Percentiles rank a stretch among this genome's conserved stretches.
These are phyloP conservation scores for Chaetomium cochliodes DNA, from an alignment of 495 filamentous ascomycete species.

Conservation along the genomic window DNA sequence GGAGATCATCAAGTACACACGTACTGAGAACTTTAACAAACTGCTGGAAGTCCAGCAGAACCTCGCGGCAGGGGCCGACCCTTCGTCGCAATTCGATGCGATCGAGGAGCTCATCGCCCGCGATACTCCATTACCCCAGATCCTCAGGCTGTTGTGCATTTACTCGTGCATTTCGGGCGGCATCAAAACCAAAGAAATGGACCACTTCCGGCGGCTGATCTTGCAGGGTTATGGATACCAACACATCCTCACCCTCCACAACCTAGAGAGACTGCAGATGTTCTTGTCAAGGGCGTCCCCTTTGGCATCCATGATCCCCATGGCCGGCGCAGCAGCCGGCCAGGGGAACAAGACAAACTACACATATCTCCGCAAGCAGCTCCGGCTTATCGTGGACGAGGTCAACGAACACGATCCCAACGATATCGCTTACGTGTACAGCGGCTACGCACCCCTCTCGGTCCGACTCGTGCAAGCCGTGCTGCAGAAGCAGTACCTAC, in stretches of 20 bases:
- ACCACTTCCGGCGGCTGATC: conserved; percentile 82
- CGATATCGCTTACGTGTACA: conserved; percentile 96
- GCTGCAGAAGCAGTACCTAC: conserved; percentile 81
- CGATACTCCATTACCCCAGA: conserved; percentile 69
- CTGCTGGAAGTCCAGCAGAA: conserved; percentile 94
- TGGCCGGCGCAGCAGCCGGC: conserved; percentile 51
- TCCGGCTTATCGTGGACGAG: conserved; percentile 91
- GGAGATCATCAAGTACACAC: conserved; percentile 89
- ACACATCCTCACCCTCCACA: conserved; percentile 84
- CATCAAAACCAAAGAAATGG: conserved; percentile 80
- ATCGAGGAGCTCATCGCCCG: conserved; percentile 93
- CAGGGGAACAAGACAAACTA: conserved; percentile 84
- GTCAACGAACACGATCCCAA: conserved; percentile 96
- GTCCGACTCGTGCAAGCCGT: conserved; percentile 94
- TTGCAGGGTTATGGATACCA: conserved; percentile 93
- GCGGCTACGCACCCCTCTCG: conserved; percentile 91
- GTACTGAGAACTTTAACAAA: conserved; percentile 81
- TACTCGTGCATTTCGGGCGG: conserved; percentile 89
- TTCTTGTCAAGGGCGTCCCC: conserved; percentile 70
- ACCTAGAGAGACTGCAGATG: conserved; percentile 86
- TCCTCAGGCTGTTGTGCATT: conserved; percentile 83
- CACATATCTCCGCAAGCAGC: conserved; percentile 75
- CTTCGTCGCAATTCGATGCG: conserved; percentile 79
- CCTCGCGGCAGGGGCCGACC: conserved; percentile 85
- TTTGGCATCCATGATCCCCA: conserved; percentile 67